Conservation (phyloP, 108 stramenopile species). For the Cylindrotheca fusiformis region DNA sequence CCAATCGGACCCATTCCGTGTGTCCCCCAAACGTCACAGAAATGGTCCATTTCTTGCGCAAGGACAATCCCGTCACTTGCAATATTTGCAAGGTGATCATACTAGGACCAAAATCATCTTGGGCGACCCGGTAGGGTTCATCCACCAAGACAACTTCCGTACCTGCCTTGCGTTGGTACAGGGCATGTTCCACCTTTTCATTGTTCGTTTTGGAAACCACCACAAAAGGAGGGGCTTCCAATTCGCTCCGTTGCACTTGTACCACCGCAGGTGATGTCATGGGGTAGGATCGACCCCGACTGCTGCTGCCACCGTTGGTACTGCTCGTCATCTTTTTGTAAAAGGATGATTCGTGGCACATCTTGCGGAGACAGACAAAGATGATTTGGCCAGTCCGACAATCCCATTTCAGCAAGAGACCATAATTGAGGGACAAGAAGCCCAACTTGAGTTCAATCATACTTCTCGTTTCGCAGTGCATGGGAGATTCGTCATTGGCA, state of each 20-base stretch:
- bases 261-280: not conserved
- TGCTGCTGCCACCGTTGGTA: not conserved
- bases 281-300: not conserved
- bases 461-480: slow-evolving; percentile 47
- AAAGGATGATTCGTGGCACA: slow-evolving; percentile 68
- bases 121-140: slow-evolving; percentile 38
- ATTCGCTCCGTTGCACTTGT: not conserved
- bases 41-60: slow-evolving; percentile 23
- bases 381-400: slow-evolving; percentile 30
- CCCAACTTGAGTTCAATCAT: slow-evolving; percentile 58
- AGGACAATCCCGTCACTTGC: slow-evolving; percentile 15
- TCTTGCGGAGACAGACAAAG: slow-evolving; percentile 53
- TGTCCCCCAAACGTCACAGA: slow-evolving; percentile 23
- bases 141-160: slow-evolving; percentile 49
- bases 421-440: slow-evolving; percentile 63
- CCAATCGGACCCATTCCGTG: slow-evolving; percentile 22
- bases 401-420: slow-evolving; percentile 58
- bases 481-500: not conserved
- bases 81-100: slow-evolving; percentile 22
- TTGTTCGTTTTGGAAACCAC: not conserved
- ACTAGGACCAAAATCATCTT: slow-evolving; percentile 24
- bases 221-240: not conserved
- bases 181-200: slow-evolving; percentile 12
- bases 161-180: slow-evolving; percentile 28
- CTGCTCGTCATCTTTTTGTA: slow-evolving; percentile 19